Evolutionary conservation across 1,284 basidiomycete species (phyloP), one percentile per base, ranked within the genome.

Genomic region (Fomitopsis betulina): DNA sequence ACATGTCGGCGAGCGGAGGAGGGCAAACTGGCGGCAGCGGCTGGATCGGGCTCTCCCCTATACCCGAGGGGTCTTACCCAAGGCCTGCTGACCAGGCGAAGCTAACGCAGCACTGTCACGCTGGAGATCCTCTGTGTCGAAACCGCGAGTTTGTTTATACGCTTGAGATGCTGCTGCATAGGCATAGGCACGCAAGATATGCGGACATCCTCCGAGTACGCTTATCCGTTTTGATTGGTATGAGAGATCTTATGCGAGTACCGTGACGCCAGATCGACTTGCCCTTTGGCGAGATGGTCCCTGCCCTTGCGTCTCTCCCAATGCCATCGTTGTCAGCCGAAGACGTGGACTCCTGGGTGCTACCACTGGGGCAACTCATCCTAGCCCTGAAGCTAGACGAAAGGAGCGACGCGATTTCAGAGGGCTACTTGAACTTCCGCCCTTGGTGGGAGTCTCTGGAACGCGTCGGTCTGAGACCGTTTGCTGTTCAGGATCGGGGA

Each of bases 321-420:
- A 15, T 23, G 9, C 45, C 25, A 10, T 13, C 25, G 13, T 15
- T 15, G 42, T 42, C 40, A n/a, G 23, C 6, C 9, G 19, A 23
- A 10, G 42, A 30, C 25, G 13, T 27, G 9, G 45, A 27, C 15
- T 13, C 45, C 15, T 17, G 13, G 3, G 45, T 57, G 52, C 57
- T 77, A 8, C 74, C 72, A 3, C 66, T 74, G 57, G 72, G 69
- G 15, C 72, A 76, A 59, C 63, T 75, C 42, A 76, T 79, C 59
- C 63, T 76, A 17, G 76, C 79, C 63, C 67, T 79, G n/a, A 70
- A 27, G 15, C 45, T 21, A 3, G 25, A 77, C 57, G 68, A 58
- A 13, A 53, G 66, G 27, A 35, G 56, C 33, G 57, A 39, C 13
- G 58, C 57, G 27, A 58, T 56, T 25, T 40, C 57, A 54, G 55